Evolutionary conservation across 1,139 yeast species (phyloP).

Genomic region (Protomyces arabidopsidicola): DNA sequence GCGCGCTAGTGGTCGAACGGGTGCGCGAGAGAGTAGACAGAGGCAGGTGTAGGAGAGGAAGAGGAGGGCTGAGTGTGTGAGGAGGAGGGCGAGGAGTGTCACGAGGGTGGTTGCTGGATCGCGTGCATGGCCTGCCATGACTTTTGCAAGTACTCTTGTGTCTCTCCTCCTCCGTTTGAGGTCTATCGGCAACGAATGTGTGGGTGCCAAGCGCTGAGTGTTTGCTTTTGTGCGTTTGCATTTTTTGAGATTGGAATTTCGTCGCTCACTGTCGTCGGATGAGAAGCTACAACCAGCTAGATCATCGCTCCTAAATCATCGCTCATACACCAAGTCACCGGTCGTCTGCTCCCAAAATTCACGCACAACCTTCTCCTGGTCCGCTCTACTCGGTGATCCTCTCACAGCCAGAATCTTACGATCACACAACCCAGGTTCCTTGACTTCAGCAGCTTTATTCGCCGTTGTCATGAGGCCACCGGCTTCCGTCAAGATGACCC

Average conservation of each 20-base stretch:
- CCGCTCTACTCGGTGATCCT: slow-evolving; percentile 8
- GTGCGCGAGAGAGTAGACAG: slow-evolving; percentile 5
- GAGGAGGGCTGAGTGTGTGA: slow-evolving; percentile 6
- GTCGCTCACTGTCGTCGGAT: neutral
- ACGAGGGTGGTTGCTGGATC: slow-evolving; percentile 17
- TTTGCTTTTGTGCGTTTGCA: neutral
- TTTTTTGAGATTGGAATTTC: neutral
- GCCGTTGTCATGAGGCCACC: slow-evolving; percentile 56
- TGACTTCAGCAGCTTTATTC: slow-evolving; percentile 39
- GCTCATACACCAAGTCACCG: slow-evolving; percentile 11
- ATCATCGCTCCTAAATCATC: slow-evolving; percentile 8
- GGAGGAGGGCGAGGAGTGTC: slow-evolving; percentile 9
- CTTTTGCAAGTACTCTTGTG: neutral
- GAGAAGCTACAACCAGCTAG: no score
- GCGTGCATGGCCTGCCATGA: slow-evolving; percentile 12
- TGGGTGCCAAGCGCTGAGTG: neutral
- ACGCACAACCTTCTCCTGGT: slow-evolving; percentile 14
- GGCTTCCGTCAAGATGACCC: slow-evolving; percentile 56
- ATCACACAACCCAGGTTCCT: slow-evolving; percentile 21
- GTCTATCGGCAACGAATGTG: neutral
- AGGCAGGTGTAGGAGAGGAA: slow-evolving; percentile 1
- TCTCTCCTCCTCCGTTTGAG: neutral
- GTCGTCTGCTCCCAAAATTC: slow-evolving; percentile 25
- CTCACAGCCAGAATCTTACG: slow-evolving; percentile 25
- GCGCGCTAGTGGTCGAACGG: slow-evolving; percentile 12